Evolutionary conservation across 2,329 filamentous ascomycete species (phyloP).

Genomic region (Penicillium oxalicum): DNA sequence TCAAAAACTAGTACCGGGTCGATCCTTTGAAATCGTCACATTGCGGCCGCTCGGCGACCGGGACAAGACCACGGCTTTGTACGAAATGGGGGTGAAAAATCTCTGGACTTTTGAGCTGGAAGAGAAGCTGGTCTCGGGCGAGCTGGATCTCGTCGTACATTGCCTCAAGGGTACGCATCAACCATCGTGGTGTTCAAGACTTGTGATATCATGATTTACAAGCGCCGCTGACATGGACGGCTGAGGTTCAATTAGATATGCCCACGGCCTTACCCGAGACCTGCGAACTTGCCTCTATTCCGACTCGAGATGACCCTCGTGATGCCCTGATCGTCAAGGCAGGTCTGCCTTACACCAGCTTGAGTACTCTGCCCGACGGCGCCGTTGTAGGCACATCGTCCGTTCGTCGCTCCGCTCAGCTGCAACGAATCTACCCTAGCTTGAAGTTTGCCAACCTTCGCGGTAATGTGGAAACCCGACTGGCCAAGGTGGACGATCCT

Average conservation of each 20-base stretch:
- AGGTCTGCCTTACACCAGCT: slow-evolving; percentile 50
- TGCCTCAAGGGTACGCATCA: slow-evolving; percentile 63
- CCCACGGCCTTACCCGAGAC: slow-evolving; percentile 72
- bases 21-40: slow-evolving; percentile 5
- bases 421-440: slow-evolving; percentile 66
- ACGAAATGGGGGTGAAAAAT: slow-evolving; percentile 14
- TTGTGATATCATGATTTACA: too few relatives aligned
- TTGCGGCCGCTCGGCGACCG: slow-evolving; percentile 8
- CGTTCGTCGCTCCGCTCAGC: slow-evolving; percentile 73
- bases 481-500: slow-evolving; percentile 72
- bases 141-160: slow-evolving; percentile 76
- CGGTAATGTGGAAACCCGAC: slow-evolving; percentile 76
- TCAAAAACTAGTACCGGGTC: slow-evolving; percentile 1
- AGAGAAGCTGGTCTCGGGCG: slow-evolving; percentile 57
- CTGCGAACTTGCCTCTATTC: slow-evolving; percentile 66
- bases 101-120: slow-evolving; percentile 84
- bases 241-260: slow-evolving; percentile 53
- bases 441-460: slow-evolving; percentile 71
- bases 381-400: slow-evolving; percentile 81
- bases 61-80: slow-evolving; percentile 10
- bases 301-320: slow-evolving; percentile 66
- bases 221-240: too few relatives aligned
- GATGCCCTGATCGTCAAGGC: slow-evolving; percentile 51
- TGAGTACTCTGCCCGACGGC: slow-evolving; percentile 66
- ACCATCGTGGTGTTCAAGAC: background rate